Conservation (phyloP, 1,284 basidiomycete species). For the Neonothopanus nambi region DNA sequence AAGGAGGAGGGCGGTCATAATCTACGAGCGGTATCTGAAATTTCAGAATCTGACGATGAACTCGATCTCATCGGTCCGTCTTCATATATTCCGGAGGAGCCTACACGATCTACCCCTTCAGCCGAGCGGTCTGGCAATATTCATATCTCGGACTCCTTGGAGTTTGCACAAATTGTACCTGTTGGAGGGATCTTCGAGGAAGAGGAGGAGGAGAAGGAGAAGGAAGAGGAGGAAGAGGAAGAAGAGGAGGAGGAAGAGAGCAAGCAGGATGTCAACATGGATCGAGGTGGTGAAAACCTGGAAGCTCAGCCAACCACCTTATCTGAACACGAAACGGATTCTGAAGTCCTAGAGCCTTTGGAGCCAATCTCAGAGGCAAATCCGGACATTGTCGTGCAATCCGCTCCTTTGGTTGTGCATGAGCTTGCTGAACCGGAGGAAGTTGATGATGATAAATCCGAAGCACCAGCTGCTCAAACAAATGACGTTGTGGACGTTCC, state of each 20-base stretch:
- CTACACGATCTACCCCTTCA: background rate
- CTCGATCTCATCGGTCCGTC: slow-evolving; percentile 29
- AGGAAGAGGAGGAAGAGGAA: background rate
- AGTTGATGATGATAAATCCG: background rate
- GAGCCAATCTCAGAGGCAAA: too few relatives aligned
- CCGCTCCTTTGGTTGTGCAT: too few relatives aligned
- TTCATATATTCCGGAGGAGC: background rate
- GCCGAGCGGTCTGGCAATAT: background rate
- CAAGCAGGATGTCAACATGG: slow-evolving; percentile 18
- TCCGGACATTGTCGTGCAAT: too few relatives aligned
- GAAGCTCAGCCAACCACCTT: background rate
- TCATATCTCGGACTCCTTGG: slow-evolving; percentile 7
- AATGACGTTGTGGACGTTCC: background rate
- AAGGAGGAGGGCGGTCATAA: background rate
- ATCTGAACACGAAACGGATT: background rate
- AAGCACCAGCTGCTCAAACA: background rate
- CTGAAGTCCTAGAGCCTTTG: too few relatives aligned
- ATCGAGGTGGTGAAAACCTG: background rate
- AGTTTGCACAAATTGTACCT: background rate
- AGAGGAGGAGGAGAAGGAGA: background rate
- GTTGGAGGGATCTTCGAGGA: background rate
- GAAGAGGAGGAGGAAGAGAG: background rate
- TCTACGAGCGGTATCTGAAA: background rate
- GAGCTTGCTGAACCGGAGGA: background rate
- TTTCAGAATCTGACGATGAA: slow-evolving; percentile 25